Base-by-base conservation (phyloP, 495 filamentous ascomycete species). In the Aspergillus panamensis region DNA sequence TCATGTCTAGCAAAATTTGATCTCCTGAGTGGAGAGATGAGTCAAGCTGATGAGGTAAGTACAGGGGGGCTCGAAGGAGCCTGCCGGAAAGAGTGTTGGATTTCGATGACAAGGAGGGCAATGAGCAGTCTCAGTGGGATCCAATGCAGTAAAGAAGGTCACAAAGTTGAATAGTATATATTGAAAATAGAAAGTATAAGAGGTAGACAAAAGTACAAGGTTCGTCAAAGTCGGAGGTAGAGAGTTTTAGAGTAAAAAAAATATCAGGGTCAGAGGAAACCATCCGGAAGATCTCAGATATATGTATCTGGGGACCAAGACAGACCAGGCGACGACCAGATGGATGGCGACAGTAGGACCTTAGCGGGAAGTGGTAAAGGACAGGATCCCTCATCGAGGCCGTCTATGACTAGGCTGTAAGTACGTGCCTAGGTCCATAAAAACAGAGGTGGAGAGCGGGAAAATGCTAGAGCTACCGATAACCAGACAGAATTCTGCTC, bases 1-100 rank as follows among this genome's bases (percentile, higher is more conserved):
- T 78, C 76, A 78, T 78, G 51, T 45, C 16, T 45, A 6, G 9
- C 42, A 45, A 45, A 20, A 8, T 9, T 7, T 45, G 20, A 19
- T 9, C 17, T 9, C 17, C 42, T 17, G 9, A 9, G 8, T 45
- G 9, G 42, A 16, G 17, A 45, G n/a, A 12, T 14, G 17, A 52
- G 37, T 16, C 7, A 20, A 20, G 42, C 16, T 45, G 19, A 17
- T 0, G 42, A 45, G 40, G 39, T 31, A 56, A 29, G 30, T 8
- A 31, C 16, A 31, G 35, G 21, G 37, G 12, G 31, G 53, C 47
- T 21, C 16, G 42, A 21, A 20, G 42, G 42, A 25, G 25, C 25
- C 25, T 25, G 25, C 5, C 25, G 2, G 25, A 25, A 25, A 25
- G 25, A 25, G 25, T 25, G 25, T 25, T 25, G 37, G 8, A 12